Percentiles rank a stretch among this genome's conserved stretches.
Conservation (phyloP, 2,329 filamentous ascomycete genomes). For the Cladosporium austrohemisphaericum region DNA sequence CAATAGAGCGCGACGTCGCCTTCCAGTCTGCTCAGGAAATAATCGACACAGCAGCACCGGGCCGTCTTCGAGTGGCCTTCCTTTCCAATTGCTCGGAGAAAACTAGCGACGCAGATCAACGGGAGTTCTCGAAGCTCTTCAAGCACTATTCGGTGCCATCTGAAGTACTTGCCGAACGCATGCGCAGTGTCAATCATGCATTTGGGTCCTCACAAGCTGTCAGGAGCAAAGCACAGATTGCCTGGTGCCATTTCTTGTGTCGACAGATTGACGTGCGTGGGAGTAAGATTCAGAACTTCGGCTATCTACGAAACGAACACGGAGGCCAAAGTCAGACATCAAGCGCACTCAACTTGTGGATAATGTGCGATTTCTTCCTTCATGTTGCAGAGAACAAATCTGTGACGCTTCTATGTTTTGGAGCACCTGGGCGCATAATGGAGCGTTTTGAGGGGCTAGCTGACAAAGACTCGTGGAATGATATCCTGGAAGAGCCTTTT, state of each 20-base stretch:
- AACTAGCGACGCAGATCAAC: neutral
- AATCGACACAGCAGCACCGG: neutral
- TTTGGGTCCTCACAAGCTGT: conserved; percentile 4
- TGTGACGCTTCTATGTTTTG: conserved; percentile 7
- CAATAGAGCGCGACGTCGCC: neutral
- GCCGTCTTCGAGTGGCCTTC: neutral
- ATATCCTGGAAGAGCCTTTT: conserved; percentile 4
- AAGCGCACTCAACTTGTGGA: neutral
- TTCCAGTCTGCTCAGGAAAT: conserved; percentile 2
- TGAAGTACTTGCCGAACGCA: conserved; percentile 7
- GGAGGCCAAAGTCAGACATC: neutral
- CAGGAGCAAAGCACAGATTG: neutral
- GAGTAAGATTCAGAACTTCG: neutral
- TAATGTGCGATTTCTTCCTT: conserved; percentile 8
- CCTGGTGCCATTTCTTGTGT: conserved; percentile 6
- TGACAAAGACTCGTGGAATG: neutral
- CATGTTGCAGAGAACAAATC: neutral
- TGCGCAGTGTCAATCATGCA: conserved; percentile 8
- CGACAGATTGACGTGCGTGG: neutral
- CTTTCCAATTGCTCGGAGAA: neutral
- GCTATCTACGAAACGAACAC: conserved; percentile 4
- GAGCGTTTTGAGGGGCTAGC: neutral
- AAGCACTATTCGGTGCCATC: conserved; percentile 3
- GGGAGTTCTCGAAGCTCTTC: neutral
- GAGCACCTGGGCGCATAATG: neutral